phyloP scores from a whole-genome alignment of 345 rosid species.

The Lumnitzera littorea region DNA sequence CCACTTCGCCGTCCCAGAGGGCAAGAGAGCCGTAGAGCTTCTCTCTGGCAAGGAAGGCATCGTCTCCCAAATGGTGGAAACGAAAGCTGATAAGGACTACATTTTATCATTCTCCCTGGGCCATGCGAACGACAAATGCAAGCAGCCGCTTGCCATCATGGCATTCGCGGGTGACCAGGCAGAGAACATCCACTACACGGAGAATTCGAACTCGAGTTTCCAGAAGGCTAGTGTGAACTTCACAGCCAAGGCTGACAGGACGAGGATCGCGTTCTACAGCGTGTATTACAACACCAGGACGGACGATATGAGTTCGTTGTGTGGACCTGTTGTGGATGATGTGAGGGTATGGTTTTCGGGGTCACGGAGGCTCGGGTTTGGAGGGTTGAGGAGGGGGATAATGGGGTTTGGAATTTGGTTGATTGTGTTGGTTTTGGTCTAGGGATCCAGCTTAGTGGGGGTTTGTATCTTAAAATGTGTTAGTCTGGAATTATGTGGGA shows the following conservation, averaged over 20 bases:
- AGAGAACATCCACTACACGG: constrained; percentile 65
- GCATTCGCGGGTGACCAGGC: constrained; percentile 96
- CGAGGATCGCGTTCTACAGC: constrained; percentile 84
- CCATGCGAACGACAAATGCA: constrained; percentile 85
- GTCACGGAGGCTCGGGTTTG: constrained; percentile 22
- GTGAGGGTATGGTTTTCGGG: constrained; percentile 72
- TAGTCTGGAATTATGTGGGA: background rate
- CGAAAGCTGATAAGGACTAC: constrained; percentile 49
- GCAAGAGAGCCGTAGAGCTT: constrained; percentile 82
- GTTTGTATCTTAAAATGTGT: no score
- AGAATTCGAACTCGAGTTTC: constrained; percentile 65
- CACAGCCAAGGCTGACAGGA: constrained; percentile 84
- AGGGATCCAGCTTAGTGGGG: constrained; percentile 10
- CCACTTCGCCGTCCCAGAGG: constrained; percentile 75
- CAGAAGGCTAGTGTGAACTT: constrained; percentile 53
- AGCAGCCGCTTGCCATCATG: constrained; percentile 82
- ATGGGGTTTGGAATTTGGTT: constrained; percentile 24
- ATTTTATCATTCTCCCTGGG: constrained; percentile 61
- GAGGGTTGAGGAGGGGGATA: constrained; percentile 15
- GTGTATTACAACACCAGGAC: constrained; percentile 88
- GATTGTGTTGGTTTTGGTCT: constrained; percentile 18
- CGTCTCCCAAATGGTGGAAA: constrained; percentile 88
- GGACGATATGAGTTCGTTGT: constrained; percentile 92
- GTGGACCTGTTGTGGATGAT: constrained; percentile 97
- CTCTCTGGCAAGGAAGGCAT: constrained; percentile 97